phyloP scores from a whole-genome alignment of 306 rosid genomes.

The Citrullus colocynthis region DNA sequence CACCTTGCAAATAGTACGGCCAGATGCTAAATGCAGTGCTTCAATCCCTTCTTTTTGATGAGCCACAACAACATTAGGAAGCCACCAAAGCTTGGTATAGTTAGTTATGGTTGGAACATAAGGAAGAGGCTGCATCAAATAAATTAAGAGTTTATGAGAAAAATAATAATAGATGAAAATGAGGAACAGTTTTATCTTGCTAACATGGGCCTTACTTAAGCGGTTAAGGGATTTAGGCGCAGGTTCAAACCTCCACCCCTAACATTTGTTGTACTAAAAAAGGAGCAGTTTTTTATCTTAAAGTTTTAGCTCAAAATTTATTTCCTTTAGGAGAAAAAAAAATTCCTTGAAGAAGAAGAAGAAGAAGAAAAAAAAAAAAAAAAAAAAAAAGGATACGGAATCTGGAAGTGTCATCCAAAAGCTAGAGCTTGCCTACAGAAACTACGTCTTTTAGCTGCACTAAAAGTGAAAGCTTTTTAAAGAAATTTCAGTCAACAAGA shows the following conservation, averaged over 20 bases:
- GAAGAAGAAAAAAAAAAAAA: no score
- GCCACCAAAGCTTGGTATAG: constrained; percentile 98
- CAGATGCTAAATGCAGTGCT: constrained; percentile 90
- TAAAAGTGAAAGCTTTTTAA: neutral
- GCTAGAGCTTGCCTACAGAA: neutral
- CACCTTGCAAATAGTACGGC: constrained; percentile 91
- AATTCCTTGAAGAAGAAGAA: neutral
- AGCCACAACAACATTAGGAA: constrained; percentile 93
- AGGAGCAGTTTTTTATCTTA: neutral
- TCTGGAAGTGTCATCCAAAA: neutral
- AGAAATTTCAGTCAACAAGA: neutral
- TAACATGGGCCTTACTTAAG: neutral
- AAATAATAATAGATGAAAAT: neutral
- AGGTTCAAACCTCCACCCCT: neutral
- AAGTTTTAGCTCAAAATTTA: neutral
- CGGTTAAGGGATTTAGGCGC: neutral
- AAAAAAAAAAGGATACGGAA: neutral
- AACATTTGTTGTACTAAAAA: neutral
- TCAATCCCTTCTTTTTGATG: constrained; percentile 95
- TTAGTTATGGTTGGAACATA: constrained; percentile 93
- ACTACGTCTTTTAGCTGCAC: neutral
- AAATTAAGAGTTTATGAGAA: constrained; percentile 6
- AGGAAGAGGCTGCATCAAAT: constrained; percentile 52
- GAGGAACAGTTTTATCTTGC: neutral
- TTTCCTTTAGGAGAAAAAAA: neutral